Base-by-base conservation (phyloP, 2,329 filamentous ascomycete species). In the Microcyclospora pomicola region DNA sequence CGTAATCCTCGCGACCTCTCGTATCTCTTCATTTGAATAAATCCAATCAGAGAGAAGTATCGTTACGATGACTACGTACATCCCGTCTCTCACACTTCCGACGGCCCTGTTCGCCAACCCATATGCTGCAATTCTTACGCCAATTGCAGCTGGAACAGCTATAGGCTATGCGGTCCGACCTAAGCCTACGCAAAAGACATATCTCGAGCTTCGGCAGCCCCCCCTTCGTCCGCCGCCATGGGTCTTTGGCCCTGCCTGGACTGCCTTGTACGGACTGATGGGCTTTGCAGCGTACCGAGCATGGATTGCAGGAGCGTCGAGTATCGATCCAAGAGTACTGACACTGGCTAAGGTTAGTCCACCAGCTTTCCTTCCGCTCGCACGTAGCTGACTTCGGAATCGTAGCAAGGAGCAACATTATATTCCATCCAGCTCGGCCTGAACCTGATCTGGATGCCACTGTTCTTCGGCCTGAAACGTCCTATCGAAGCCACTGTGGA, bases 391-490 rank as follows among this genome's bases (percentile, higher is more conserved):
- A 24, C 19, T 31, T 31, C 30, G 6, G 36, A 15, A 12, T 32
- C 15, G 44, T 39, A 62, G 61, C 63, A 76, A 47, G 80, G 78
- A 48, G 79, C 83, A 41, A 83, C 80, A 0, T 70, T 95, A 24
- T 95, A 94, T 66, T 82, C 82, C 2, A 68, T 86, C 42, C 87
- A 95, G 62, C 76, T 95, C 6, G 82, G 72, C 9, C 68, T 95
- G 36, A 95, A 95, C 59, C 67, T 93, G 24, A 60, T 80, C 38
- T 96, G 84, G 84, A 95, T 86, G 73, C 88, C 88, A 10, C 71
- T 95, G 9, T 95, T 95, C 71, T 95, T 94, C 56, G 71, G 73
- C n/a, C 55, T 80, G 36, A 77, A 79, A 46, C 73, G 75, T 12
- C 85, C 86, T 1, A 68, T 80, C 37, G 73, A 76, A 53, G 86